Evolutionary conservation across 768 basidiomycete genomes (phyloP).

Genomic region (Rhodotorula paludigena): DNA sequence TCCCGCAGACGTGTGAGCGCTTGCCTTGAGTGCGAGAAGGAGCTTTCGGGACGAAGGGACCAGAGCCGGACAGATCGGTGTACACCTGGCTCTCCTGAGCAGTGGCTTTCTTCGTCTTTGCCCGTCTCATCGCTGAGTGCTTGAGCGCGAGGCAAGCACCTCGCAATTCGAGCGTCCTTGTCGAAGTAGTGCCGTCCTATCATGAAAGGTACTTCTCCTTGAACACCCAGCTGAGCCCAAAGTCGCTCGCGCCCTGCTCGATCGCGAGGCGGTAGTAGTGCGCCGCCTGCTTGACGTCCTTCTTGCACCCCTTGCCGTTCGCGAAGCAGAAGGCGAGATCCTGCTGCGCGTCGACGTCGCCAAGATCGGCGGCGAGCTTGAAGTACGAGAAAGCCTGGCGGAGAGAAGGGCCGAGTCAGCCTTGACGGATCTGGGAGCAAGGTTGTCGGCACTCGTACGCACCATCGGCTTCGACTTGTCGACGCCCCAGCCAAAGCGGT

Average conservation of each 20-base stretch:
- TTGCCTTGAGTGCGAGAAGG: too few species aligned
- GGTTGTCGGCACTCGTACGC: slow-evolving; percentile 42
- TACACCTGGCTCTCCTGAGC: too few species aligned
- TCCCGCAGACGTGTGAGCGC: too few species aligned
- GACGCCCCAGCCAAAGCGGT: slow-evolving; percentile 88
- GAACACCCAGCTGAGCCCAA: slow-evolving; percentile 52
- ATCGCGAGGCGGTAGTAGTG: slow-evolving; percentile 84
- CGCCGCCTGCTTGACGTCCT: slow-evolving; percentile 76
- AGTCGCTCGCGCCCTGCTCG: slow-evolving; percentile 26
- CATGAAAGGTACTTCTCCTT: slow-evolving; percentile 70
- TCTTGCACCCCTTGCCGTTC: slow-evolving; percentile 84
- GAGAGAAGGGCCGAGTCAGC: background rate
- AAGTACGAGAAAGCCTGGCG: slow-evolving; percentile 56
- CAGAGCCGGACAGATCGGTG: too few species aligned
- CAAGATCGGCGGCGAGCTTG: slow-evolving; percentile 71
- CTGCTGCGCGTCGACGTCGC: slow-evolving; percentile 79
- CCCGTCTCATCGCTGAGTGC: too few species aligned
- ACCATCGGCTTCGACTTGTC: slow-evolving; percentile 77
- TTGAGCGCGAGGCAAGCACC: too few species aligned
- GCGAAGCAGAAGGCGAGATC: slow-evolving; percentile 79
- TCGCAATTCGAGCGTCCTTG: too few species aligned
- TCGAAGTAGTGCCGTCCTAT: too few species aligned
- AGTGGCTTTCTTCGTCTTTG: too few species aligned
- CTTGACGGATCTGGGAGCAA: slow-evolving; percentile 52
- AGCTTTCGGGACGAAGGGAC: too few species aligned